Percentiles rank a stretch among this genome's conserved stretches.
Evolutionary conservation across 495 filamentous ascomycete genomes (phyloP).

Genomic region (Aspergillus coremiiformis): DNA sequence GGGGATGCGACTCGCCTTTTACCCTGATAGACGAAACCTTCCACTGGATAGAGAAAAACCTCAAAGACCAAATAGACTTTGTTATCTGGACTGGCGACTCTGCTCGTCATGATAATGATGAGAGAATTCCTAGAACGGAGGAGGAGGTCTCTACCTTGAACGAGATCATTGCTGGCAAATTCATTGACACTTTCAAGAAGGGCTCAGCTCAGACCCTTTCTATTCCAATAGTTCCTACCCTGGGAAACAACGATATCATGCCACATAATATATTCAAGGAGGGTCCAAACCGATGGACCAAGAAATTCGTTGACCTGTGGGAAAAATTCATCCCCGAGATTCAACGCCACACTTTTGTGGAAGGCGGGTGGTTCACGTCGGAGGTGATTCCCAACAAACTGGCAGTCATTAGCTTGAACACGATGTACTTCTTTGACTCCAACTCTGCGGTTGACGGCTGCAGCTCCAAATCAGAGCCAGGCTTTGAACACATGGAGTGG

Average conservation of each 20-base stretch:
- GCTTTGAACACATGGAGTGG: slow-evolving; percentile 96
- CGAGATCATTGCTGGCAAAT: slow-evolving; percentile 63
- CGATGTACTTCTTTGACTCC: slow-evolving; percentile 88
- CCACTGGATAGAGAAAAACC: slow-evolving; percentile 77
- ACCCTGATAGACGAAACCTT: slow-evolving; percentile 83
- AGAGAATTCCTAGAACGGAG: slow-evolving; percentile 64
- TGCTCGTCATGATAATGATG: slow-evolving; percentile 90
- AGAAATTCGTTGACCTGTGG: slow-evolving; percentile 69
- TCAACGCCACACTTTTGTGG: slow-evolving; percentile 85
- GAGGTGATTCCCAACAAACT: slow-evolving; percentile 86
- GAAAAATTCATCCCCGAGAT: slow-evolving; percentile 80
- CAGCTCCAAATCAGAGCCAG: slow-evolving; percentile 64
- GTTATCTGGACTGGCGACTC: slow-evolving; percentile 97
- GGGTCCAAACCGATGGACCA: slow-evolving; percentile 81
- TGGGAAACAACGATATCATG: slow-evolving; percentile 96
- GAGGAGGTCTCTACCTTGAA: slow-evolving; percentile 72
- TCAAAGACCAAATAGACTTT: slow-evolving; percentile 84
- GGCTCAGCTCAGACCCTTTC: slow-evolving; percentile 46
- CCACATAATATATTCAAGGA: slow-evolving; percentile 88
- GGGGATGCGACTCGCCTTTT: slow-evolving; percentile 80
- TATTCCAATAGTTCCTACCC: slow-evolving; percentile 80
- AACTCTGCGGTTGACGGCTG: slow-evolving; percentile 93
- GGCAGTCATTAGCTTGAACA: slow-evolving; percentile 92
- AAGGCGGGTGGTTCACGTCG: slow-evolving; percentile 87
- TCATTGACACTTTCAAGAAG: slow-evolving; percentile 61